Evolutionary conservation across 176 grass and related monocot species (phyloP), one percentile per base, ranked within the genome.

Genomic region (Rhipidocladum racemiflorum): DNA sequence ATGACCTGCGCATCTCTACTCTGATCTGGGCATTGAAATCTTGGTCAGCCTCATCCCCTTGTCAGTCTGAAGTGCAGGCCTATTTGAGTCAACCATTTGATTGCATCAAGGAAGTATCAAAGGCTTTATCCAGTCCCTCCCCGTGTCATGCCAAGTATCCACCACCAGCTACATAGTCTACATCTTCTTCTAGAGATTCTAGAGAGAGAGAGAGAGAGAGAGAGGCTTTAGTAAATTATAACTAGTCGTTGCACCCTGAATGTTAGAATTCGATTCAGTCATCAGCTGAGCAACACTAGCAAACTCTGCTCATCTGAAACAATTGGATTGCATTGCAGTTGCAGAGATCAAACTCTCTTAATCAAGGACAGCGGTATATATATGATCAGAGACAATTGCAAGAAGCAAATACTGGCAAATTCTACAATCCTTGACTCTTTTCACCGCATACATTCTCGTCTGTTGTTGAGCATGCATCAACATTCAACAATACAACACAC

Each of bases 1-100:
- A 64, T 89, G 78, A 83, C 65, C 88, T 82, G 83, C 83, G 85
- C 88, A 77, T 77, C 83, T 12, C 9, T 24, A 17, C 54, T 24
- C n/a, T 57, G n/a, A n/a, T 24, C n/a, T 57, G n/a, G 55, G 55
- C 77, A 64, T 56, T 80, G 35, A 89, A 77, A 89, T 85, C 38
- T 77, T 80, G 60, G 84, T 74, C 77, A 80, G 60, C 35, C 32
- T 48, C 69, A 28, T 32, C 70, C 45, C 25, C 13, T 72, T 11
- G 42, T 18, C 44, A 21, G 60, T 84, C 39, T 84, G 84, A 3
- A 42, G 71, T 82, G 71, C 71, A 61, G 72, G 4, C 46, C 4
- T 43, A 54, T 72, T 38, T 32, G 44, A 73, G 75, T 79, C 75
- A 84, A 88, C 60, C 39, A 5, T 39, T 84, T 88, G 66, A 88